Conservation (phyloP, 805 yeast genomes). For the Candida verbasci region DNA sequence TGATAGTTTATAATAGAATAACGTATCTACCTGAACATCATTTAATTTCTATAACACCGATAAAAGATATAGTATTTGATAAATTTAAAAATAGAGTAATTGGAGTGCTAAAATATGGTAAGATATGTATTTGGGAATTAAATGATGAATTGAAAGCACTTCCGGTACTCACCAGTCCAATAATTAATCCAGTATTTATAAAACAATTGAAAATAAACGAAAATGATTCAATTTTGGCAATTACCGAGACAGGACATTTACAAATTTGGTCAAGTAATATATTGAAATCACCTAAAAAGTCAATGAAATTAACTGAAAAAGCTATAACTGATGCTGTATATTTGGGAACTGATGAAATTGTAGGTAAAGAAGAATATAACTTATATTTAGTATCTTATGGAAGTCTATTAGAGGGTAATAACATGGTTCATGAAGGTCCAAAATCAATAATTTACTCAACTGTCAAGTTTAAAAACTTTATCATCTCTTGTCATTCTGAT, state of each 20-base stretch:
- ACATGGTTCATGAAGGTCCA: neutral
- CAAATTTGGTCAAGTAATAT: conserved; percentile 33
- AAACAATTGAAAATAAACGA: conserved; percentile 18
- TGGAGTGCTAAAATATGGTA: conserved; percentile 50
- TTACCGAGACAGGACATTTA: conserved; percentile 24
- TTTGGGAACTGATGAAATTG: conserved; percentile 1
- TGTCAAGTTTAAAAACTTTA: conserved; percentile 2
- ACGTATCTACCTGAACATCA: conserved; percentile 29
- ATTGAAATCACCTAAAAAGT: conserved; percentile 24
- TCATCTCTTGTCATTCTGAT: conserved; percentile 19
- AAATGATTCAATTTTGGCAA: conserved; percentile 17
- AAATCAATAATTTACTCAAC: neutral
- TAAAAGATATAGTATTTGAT: conserved; percentile 39
- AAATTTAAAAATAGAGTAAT: conserved; percentile 34
- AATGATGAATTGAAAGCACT: neutral
- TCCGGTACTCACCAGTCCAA: conserved; percentile 8
- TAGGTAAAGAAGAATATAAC: conserved; percentile 1
- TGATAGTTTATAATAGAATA: neutral
- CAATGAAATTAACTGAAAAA: neutral
- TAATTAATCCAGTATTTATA: conserved; percentile 13
- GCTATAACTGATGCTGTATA: neutral
- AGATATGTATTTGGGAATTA: conserved; percentile 48
- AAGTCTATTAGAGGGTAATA: neutral
- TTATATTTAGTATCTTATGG: conserved; percentile 3
- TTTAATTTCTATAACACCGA: conserved; percentile 36